Evolutionary conservation across 305 asterid species (phyloP).

Genomic region (Solanum chacoense): DNA sequence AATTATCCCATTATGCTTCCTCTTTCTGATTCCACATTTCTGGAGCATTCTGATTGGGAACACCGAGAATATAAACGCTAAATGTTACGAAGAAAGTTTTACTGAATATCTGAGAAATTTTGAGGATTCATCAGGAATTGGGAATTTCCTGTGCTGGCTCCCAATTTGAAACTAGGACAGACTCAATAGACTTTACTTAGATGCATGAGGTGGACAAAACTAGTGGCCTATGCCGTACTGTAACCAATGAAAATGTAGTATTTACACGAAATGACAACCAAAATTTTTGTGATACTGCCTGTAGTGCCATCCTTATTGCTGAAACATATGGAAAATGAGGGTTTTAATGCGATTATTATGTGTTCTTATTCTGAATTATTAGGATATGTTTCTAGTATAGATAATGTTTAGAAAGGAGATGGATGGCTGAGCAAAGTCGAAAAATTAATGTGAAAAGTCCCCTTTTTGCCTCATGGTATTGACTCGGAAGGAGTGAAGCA

Average conservation of each 20-base stretch:
- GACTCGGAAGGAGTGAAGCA: not conserved
- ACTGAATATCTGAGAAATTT: not conserved
- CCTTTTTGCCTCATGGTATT: not conserved
- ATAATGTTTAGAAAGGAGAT: not conserved
- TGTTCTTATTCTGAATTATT: not conserved
- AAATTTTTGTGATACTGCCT: not conserved
- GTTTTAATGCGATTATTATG: not conserved
- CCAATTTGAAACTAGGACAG: not conserved
- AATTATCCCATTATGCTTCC: not conserved
- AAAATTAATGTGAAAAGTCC: not conserved
- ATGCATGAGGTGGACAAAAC: not conserved
- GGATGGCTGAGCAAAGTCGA: not conserved
- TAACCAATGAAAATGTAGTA: not conserved
- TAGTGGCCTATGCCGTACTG: not conserved
- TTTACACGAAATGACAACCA: not conserved
- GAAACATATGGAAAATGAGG: not conserved
- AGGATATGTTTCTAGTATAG: not conserved
- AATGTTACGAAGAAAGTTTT: not conserved
- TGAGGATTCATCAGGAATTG: not conserved
- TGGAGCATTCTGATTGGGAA: not conserved
- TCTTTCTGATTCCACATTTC: not conserved
- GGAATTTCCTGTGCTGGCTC: not conserved
- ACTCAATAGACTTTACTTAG: not conserved
- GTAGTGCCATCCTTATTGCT: not conserved
- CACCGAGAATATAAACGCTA: not conserved